Conservation (phyloP, 306 rosid genomes). For the Prunus salicina region DNA sequence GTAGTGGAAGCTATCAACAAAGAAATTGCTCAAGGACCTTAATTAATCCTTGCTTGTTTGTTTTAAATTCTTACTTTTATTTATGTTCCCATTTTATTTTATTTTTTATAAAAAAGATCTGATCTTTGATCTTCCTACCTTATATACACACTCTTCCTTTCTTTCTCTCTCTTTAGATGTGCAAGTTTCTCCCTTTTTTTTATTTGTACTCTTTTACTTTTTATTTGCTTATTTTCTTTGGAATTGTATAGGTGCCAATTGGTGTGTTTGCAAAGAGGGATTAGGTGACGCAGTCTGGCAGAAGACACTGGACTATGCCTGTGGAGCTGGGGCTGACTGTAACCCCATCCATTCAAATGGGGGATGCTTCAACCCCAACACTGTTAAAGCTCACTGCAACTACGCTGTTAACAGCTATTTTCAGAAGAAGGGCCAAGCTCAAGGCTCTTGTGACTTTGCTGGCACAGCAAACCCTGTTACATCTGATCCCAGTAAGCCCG, state of each 20-base stretch:
- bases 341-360: constrained; percentile 47
- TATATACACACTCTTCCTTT: background rate
- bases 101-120: background rate
- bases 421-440: constrained; percentile 67
- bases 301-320: constrained; percentile 75
- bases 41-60: background rate
- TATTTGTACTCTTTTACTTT: constrained; percentile 6
- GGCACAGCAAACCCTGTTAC: constrained; percentile 47
- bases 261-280: constrained; percentile 86
- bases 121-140: background rate
- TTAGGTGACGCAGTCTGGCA: constrained; percentile 45
- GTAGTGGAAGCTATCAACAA: no score
- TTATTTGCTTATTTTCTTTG: background rate
- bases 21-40: background rate
- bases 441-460: constrained; percentile 74
- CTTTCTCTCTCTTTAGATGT: background rate
- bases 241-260: constrained; percentile 46
- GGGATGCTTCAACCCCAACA: constrained; percentile 65
- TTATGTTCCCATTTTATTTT: background rate
- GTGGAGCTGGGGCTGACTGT: constrained; percentile 94
- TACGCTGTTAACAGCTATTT: constrained; percentile 83
- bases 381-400: constrained; percentile 64
- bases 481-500: constrained; percentile 67
- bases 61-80: background rate
- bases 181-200: background rate